Evolutionary conservation across 2,329 filamentous ascomycete species (phyloP), one percentile per base, ranked within the genome.

Genomic region (Aquanectria penicillioides): DNA sequence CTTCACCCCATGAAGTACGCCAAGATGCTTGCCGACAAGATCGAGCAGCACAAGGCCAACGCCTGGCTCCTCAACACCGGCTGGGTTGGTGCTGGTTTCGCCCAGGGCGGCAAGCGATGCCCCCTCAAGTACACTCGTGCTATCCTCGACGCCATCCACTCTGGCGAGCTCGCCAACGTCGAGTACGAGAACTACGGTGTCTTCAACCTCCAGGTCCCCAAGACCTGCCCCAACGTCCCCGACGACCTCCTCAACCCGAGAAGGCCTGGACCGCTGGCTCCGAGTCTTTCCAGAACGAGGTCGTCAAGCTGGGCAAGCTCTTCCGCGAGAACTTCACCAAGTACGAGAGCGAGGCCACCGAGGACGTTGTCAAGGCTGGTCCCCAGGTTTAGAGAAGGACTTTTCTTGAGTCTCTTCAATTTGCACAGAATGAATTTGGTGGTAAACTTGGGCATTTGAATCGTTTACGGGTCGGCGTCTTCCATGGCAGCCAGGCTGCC

Each of bases 1-100:
- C 89, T 99, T 58, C 95, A 99, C 86, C 95, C 95, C 72, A 99
- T 99, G 95, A 91, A 92, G 78, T 99, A 99, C 82, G 95, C 95
- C 70, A 90, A 90, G 83, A 99, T 99, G 95, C 86, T 99, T 62
- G 95, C 95, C 31, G 92, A 97, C 78, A 98, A 98, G 90, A 99
- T 99, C 75, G 87, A 94, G 74, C 78, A 92, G 70, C 93, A 99
- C 89, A 92, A 93, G 73, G 90, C 93, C 80, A 97, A 97, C 77
- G 95, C 94, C 71, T 99, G 95, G 95, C 86, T 99, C 69, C 90
- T 99, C 79, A 97, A 97, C 90, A 97, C 94, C 72, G 94, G 94
- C 71, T 97, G 94, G 94, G 93, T 96, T 75, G 94, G 94, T 75
- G 94, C 94, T 72, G 92, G 93, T 74, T 92, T 91, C 73, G 88